These are phyloP conservation scores for Chamaecrista fasciculata DNA, from an alignment of 306 rosid species.

Conservation along the genomic window DNA sequence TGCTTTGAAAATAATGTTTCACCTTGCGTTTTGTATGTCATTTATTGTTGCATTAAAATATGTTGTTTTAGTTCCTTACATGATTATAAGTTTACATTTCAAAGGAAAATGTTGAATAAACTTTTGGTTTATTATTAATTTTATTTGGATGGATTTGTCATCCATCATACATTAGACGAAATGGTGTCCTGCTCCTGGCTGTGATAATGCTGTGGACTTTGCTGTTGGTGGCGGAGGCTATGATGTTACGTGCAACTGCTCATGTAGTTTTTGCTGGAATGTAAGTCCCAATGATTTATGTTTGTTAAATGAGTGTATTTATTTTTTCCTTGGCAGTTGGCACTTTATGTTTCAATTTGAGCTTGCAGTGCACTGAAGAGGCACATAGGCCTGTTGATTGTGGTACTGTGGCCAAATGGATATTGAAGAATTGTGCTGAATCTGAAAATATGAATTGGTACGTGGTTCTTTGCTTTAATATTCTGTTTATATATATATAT, in stretches of 20 bases:
- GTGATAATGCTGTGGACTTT: constrained; percentile 69
- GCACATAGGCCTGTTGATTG: constrained; percentile 80
- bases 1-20: no score
- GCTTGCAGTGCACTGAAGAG: constrained; percentile 52
- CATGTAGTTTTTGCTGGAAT: constrained; percentile 72
- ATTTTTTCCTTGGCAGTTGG: neutral
- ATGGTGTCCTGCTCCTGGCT: constrained; percentile 81
- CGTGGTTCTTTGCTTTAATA: neutral
- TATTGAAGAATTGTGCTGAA: constrained; percentile 69
- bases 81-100: neutral
- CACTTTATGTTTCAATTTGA: neutral
- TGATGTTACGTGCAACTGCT: constrained; percentile 68
- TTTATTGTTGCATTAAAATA: neutral
- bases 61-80: neutral
- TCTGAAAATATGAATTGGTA: constrained; percentile 68
- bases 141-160: neutral
- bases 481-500: no score
- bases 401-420: constrained; percentile 63
- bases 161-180: constrained; percentile 37
- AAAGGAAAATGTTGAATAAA: neutral
- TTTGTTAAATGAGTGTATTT: neutral
- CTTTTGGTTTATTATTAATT: neutral
- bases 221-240: constrained; percentile 61
- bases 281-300: neutral
- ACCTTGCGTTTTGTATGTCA: no score